Evolutionary conservation across 108 stramenopile species (phyloP).

Genomic region (Skeletonema potamos): DNA sequence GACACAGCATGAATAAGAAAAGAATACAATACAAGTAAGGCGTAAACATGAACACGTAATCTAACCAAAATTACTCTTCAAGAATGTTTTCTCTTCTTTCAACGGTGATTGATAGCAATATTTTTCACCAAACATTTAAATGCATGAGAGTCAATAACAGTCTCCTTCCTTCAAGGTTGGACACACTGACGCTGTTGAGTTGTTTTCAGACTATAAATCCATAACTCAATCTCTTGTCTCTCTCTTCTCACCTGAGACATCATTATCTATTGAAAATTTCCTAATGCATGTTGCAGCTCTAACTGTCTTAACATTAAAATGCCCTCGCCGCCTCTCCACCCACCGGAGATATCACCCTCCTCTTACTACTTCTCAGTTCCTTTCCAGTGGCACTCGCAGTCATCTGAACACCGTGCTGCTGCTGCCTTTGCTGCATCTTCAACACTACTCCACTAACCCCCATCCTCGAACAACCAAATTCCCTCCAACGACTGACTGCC

Average conservation of each 20-base stretch:
- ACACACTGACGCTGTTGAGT: neutral
- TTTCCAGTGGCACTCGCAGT: neutral
- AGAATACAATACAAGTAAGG: neutral
- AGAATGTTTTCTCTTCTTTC: neutral
- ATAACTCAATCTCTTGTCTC: neutral
- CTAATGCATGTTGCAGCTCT: neutral
- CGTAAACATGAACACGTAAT: neutral
- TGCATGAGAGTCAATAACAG: neutral
- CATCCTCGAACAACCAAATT: slow-evolving; percentile 48
- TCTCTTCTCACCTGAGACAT: neutral
- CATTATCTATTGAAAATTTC: neutral
- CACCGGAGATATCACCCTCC: slow-evolving; percentile 1
- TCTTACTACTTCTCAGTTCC: neutral
- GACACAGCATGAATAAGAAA: neutral
- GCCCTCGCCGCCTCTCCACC: neutral
- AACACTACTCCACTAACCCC: slow-evolving; percentile 23
- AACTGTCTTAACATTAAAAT: neutral
- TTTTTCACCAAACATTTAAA: neutral
- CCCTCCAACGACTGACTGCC: slow-evolving; percentile 47
- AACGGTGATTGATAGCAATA: too few relatives aligned
- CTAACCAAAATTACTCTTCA: neutral
- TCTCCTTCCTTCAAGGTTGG: slow-evolving; percentile 3
- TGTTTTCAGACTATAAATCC: neutral
- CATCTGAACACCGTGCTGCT: neutral
- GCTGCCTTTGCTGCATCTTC: slow-evolving; percentile 6